Conservation (phyloP, 2,329 filamentous ascomycete species). For the Botryotinia globosa region DNA sequence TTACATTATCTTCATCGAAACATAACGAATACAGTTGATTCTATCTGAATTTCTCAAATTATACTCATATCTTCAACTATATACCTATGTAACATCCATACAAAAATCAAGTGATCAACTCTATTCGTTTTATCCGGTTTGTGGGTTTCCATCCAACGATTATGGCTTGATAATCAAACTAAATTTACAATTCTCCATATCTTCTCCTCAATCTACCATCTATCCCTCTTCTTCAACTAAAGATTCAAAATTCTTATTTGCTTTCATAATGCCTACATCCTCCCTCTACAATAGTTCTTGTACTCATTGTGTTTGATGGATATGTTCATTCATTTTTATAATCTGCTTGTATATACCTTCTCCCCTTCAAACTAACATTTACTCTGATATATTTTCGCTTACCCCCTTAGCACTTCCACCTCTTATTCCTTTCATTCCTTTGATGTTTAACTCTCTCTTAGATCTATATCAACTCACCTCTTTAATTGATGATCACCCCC, state of each 20-base stretch:
- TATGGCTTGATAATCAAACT: neutral
- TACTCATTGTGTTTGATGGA: neutral
- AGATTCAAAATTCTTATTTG: fast-evolving
- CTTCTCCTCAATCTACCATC: neutral
- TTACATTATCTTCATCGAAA: neutral
- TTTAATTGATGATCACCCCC: neutral
- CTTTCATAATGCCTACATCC: neutral
- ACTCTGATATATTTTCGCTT: neutral
- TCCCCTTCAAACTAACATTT: neutral
- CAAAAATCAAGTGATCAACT: neutral
- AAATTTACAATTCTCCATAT: neutral
- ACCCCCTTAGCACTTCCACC: neutral
- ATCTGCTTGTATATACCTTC: neutral
- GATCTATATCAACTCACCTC: neutral
- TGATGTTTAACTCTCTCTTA: neutral
- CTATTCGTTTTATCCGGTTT: neutral
- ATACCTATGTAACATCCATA: neutral
- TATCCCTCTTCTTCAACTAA: neutral
- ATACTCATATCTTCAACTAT: neutral
- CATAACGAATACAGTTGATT: too few relatives aligned
- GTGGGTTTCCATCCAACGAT: neutral
- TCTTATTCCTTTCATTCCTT: neutral
- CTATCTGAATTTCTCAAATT: neutral
- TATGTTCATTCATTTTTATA: neutral
- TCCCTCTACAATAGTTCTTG: neutral